Conservation (phyloP, 1,139 yeast species). For the Candida glucosophila region DNA sequence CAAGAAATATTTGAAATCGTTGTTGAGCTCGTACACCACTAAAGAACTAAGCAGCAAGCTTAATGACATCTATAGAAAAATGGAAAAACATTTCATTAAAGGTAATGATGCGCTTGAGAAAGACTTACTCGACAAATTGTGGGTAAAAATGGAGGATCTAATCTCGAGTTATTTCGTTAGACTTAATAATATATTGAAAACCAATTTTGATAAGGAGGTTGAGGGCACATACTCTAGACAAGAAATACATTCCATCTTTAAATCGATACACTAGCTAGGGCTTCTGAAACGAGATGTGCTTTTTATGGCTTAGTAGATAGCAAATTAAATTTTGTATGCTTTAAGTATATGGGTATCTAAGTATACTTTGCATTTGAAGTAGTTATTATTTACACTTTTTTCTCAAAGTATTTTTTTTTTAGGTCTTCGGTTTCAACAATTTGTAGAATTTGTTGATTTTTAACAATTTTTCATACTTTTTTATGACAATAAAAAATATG, state of each 20-base stretch:
- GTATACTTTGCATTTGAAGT: too few species aligned
- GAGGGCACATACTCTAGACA: slow-evolving; percentile 27
- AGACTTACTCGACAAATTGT: slow-evolving; percentile 36
- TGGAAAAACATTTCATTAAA: slow-evolving; percentile 49
- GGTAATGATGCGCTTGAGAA: slow-evolving; percentile 38
- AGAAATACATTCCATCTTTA: slow-evolving; percentile 27
- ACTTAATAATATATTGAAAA: slow-evolving; percentile 27
- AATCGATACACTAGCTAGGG: slow-evolving; percentile 9
- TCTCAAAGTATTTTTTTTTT: too few species aligned
- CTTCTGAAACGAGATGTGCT: too few species aligned
- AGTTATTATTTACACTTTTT: too few species aligned
- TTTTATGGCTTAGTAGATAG: too few species aligned
- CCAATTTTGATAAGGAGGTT: slow-evolving; percentile 31
- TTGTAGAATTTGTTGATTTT: too few species aligned
- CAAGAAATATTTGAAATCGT: slow-evolving; percentile 47
- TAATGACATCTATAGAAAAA: slow-evolving; percentile 44
- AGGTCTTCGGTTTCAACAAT: too few species aligned
- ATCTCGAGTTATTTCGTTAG: slow-evolving; percentile 29
- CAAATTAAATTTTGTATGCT: too few species aligned
- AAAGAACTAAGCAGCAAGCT: slow-evolving; percentile 53
- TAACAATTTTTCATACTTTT: too few species aligned
- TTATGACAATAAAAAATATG: too few species aligned
- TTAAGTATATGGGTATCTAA: too few species aligned
- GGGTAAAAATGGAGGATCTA: slow-evolving; percentile 33
- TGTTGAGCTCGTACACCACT: slow-evolving; percentile 47